Conservation (phyloP, 2,329 filamentous ascomycete genomes). For the Canariomyces notabilis region DNA sequence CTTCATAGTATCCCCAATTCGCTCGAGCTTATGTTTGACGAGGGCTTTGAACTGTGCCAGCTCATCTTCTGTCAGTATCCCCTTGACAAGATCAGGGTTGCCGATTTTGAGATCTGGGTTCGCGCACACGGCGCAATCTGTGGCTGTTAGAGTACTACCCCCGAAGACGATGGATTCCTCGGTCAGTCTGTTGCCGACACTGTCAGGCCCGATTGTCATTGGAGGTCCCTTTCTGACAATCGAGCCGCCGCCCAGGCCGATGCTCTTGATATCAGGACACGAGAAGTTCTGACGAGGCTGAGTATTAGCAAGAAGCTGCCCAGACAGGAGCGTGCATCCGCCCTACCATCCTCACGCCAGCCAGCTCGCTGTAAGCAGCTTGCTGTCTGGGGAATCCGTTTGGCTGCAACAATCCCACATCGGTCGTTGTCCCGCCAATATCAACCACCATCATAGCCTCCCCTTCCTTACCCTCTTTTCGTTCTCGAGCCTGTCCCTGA, state of each 20-base stretch:
- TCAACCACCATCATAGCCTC: constrained; percentile 56
- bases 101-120: constrained; percentile 37
- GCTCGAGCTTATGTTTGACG: constrained; percentile 49
- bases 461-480: constrained; percentile 18
- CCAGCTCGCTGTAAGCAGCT: constrained; percentile 57
- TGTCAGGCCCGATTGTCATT: constrained; percentile 54
- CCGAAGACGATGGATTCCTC: constrained; percentile 53
- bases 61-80: constrained; percentile 29
- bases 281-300: constrained; percentile 42
- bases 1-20: constrained; percentile 57
- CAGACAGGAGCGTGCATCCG: too few relatives aligned
- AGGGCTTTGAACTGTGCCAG: constrained; percentile 35
- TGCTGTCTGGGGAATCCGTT: constrained; percentile 61
- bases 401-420: constrained; percentile 55
- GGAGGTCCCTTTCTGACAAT: constrained; percentile 39
- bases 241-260: constrained; percentile 55
- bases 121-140: constrained; percentile 45
- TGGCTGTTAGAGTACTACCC: constrained; percentile 52
- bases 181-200: constrained; percentile 54
- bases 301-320: background rate
- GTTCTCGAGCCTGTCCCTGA: constrained; percentile 24
- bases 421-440: constrained; percentile 62
- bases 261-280: constrained; percentile 53
- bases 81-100: constrained; percentile 33
- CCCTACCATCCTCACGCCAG: constrained; percentile 51